Base-by-base conservation (phyloP, 306 rosid genomes). In the Rosa rugosa region DNA sequence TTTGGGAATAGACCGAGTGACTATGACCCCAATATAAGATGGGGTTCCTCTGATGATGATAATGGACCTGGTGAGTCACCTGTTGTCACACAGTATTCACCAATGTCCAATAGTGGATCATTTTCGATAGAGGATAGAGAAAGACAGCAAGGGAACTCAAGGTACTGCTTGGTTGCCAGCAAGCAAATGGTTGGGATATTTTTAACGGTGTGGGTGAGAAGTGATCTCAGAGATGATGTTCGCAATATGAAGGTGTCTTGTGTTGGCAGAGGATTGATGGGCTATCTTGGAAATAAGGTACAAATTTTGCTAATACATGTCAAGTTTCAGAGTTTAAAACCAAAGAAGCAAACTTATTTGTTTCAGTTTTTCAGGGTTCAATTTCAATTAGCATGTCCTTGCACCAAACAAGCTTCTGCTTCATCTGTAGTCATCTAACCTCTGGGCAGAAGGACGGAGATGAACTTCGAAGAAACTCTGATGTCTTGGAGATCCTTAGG, bases 111-210 rank as follows among this genome's bases (percentile, higher is more conserved):
- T 75, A 83, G 85, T 74, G 92, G 92, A 31, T 87, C 83, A 71
- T 84, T 85, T 62, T 83, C 91, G 63, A 81, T 86, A 92, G 98
- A 93, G 75, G 94, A 96, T 68, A 84, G 91, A 81, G 96, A 93
- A 75, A 89, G 88, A 79, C 92, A 86, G 79, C 80, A 80, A 31
- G 97, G 92, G 42, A 83, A 87, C 62, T 93, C 99, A 1, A 89
- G 89, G 84, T 96, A 96, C 83, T 93, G 94, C 78, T 85, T 96
- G 86, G 97, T 93, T 80, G 94, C 91, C 42, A 96, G 98, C 81
- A 96, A 96, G 88, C 99, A 96, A 88, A 96, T 96, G 99, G 99
- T 96, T 66, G 99, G 99, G 40, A 91, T 96, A 79, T 93, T 93
- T 79, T 84, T 96, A 16, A 90, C 97, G 5, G 86, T 96, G 57